These are phyloP conservation scores for Pleurotus ostreatus DNA, from an alignment of 768 basidiomycete species.

Conservation along the genomic window DNA sequence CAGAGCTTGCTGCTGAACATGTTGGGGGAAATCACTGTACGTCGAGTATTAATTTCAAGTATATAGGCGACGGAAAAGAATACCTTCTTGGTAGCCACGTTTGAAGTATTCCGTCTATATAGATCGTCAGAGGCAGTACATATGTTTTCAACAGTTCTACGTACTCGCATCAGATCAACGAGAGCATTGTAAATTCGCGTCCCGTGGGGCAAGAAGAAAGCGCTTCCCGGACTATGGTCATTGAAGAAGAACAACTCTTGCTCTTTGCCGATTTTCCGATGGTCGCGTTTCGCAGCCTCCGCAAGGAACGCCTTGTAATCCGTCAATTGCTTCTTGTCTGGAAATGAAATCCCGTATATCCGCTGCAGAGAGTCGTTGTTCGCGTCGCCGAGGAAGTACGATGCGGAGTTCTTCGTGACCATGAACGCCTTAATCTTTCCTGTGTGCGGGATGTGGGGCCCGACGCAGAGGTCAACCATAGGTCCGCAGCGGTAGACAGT, in stretches of 20 bases:
- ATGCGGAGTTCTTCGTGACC: conserved; percentile 98
- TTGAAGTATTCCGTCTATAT: conserved; percentile 85
- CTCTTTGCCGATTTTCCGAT: conserved; percentile 94
- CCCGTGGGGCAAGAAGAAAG: conserved; percentile 97
- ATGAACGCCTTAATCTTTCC: conserved; percentile 97
- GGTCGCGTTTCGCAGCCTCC: conserved; percentile 98
- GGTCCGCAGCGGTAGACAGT: conserved; percentile 99
- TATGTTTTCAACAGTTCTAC: conserved; percentile 21
- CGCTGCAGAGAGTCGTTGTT: conserved; percentile 94
- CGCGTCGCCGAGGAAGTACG: conserved; percentile 94
- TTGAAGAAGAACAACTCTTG: conserved; percentile 99
- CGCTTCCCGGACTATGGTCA: conserved; percentile 90
- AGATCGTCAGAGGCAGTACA: conserved; percentile 5
- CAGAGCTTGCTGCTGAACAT: conserved; percentile 96
- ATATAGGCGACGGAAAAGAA: conserved; percentile 10
- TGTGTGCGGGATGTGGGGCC: conserved; percentile 97
- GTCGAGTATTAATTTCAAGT: background rate
- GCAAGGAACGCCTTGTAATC: conserved; percentile 96
- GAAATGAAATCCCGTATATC: conserved; percentile 98
- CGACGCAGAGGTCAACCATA: conserved; percentile 95
- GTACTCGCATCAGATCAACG: conserved; percentile 83
- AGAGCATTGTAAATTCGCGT: conserved; percentile 95
- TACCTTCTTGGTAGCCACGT: conserved; percentile 93
- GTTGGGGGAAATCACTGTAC: conserved; percentile 90
- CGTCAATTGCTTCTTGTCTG: conserved; percentile 90